These are phyloP conservation scores for Metschnikowia picachoensis DNA, from an alignment of 805 yeast genomes.

Conservation along the genomic window DNA sequence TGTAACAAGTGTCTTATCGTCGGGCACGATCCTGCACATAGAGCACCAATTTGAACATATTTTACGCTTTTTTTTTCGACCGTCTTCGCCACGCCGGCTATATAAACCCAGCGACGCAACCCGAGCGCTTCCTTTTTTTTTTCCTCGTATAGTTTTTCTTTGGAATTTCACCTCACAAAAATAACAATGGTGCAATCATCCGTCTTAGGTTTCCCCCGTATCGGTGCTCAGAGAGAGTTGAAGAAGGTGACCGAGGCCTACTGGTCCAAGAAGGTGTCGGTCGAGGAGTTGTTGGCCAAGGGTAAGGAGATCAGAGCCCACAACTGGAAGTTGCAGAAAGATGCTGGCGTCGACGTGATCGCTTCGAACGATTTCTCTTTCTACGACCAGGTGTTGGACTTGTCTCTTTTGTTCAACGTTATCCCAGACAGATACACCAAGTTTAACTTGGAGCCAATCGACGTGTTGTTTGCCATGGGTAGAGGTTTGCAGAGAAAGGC, in stretches of 20 bases:
- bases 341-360: conserved; percentile 94
- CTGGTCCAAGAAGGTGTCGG: conserved; percentile 92
- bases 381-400: conserved; percentile 96
- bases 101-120: conserved; percentile 2
- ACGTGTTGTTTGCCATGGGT: conserved; percentile 98
- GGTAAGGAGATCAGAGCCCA: conserved; percentile 93
- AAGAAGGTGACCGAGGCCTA: conserved; percentile 98
- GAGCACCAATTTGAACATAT: conserved; percentile 4
- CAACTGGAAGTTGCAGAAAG: conserved; percentile 98
- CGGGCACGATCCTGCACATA: not conserved
- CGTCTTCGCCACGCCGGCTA: conserved; percentile 2
- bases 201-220: conserved; percentile 99
- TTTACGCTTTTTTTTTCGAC: conserved; percentile 6
- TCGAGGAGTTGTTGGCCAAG: conserved; percentile 81
- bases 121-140: not conserved
- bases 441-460: conserved; percentile 82
- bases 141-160: conserved; percentile 1
- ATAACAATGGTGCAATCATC: conserved; percentile 87
- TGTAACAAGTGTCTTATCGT: not conserved
- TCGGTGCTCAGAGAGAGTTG: conserved; percentile 98
- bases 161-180: not conserved
- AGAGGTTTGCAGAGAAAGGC: conserved; percentile 99
- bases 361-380: conserved; percentile 97
- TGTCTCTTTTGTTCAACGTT: conserved; percentile 88
- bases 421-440: conserved; percentile 96